Base-by-base conservation (phyloP, 306 rosid genomes). In the Ziziphus jujuba region DNA sequence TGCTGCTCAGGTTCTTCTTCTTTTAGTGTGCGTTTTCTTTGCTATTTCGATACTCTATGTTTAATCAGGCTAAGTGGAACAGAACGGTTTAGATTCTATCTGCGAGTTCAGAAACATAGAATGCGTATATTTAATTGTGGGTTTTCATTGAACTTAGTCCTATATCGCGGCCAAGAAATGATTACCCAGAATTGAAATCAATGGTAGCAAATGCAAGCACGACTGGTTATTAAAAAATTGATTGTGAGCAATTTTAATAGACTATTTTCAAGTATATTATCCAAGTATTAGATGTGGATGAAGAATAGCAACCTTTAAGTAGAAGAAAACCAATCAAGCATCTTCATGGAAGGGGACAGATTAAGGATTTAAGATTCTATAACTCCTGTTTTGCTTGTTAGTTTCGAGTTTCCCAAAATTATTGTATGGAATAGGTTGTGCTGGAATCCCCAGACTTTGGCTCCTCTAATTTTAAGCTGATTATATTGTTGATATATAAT, bases 1-100 rank as follows among this genome's bases (percentile, higher is more conserved):
- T 75, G 96, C 97, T 20, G 98, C 97, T 59, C 93, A 89, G 93
- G 98, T 91, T 47, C 55, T 38, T 38, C 23, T 55, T 22, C 20
- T 25, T 33, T 23, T 3, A 1, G 40, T 64, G 58, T 64, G 15
- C 75, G 52, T 55, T 72, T 7, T 10, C 15, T 61, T 9, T 52
- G 22, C 21, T 15, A 15, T 49, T 1, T 0, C 0, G 15, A 11
- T 49, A 49, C 21, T 49, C 13, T 16, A 17, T 35, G 40, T 14
- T 57, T 57, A 15, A 31, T 31, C 43, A 15, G 61, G n/a, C 28
- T n/a, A 57, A 25, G 6, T 21, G 23, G 10, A 34, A 59, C 22
- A 24, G 14, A 8, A 40, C 34, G 23, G 48, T 44, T 48, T 23
- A n/a, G 75, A 33, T 49, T 57, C 7, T 47, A 31, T 57, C 44